Base-by-base conservation (phyloP, 495 filamentous ascomycete species). In the Podospora comata region DNA sequence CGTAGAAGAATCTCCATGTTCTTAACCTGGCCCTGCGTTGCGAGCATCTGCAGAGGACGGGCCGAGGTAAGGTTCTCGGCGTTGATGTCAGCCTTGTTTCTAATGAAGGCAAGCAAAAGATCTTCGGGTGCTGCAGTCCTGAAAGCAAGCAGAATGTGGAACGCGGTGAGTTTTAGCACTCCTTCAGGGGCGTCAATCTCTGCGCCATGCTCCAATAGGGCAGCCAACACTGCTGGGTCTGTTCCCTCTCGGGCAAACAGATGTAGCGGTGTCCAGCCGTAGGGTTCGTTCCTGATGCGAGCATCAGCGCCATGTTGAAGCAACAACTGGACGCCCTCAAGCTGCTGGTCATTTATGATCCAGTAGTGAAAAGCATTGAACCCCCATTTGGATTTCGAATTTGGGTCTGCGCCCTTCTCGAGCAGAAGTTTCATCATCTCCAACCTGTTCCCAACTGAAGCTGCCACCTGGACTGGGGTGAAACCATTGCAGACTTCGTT, bases 401-500 rank as follows among this genome's bases (percentile, higher is more conserved):
- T 82, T 20, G 87, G 74, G 65, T 83, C 74, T 5, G 85, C 85
- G 2, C 79, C 77, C 65, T 80, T 75, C n/a, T 76, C 68, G 53
- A 88, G 64, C 16, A 89, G 71, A 61, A 87, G 65, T 65, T 78
- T 71, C 28, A 88, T 79, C 16, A 85, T 82, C 60, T 84, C 79
- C 1, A 53, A 60, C 1, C 80, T 72, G 5, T 27, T 5, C 23
- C 78, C 79, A 74, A 83, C 79, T 26, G 78, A 78, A 13, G 82
- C 82, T 0, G 85, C 85, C 61, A 86, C 76, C 75, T 88, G 86
- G 48, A 88, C 70, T 13, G 82, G 75, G 0, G 81, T 86, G 75
- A 53, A 70, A 0, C 65, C 67, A 2, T 54, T 34, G 5, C 67
- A 71, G 5, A 69, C 27, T 9, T n/a, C 63, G 53, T 73, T 67